Evolutionary conservation across 164 flowering plant genomes (phyloP).

Genomic region (Annona squamosa): DNA sequence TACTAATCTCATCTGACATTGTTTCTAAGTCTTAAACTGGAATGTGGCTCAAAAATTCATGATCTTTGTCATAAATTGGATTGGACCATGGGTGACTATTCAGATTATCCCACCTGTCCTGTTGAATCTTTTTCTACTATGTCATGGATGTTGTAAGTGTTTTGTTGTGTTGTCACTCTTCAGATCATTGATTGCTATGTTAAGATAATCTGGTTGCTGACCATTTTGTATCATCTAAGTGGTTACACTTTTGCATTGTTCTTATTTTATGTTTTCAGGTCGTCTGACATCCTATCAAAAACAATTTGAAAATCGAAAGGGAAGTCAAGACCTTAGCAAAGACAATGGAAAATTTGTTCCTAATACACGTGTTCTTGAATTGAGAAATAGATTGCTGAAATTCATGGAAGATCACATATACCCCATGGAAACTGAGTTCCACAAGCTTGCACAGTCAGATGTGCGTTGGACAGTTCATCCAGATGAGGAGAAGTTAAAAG

Average conservation of each 20-base stretch:
- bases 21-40: neutral
- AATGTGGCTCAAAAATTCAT: neutral
- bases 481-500: conserved; percentile 80
- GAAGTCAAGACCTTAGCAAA: conserved; percentile 16
- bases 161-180: neutral
- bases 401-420: conserved; percentile 84
- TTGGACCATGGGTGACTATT: neutral
- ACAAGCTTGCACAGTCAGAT: conserved; percentile 60
- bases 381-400: conserved; percentile 61
- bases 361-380: conserved; percentile 37
- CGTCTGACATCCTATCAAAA: conserved; percentile 15
- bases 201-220: neutral
- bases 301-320: conserved; percentile 17
- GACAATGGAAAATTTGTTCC: conserved; percentile 63
- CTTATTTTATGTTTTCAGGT: conserved; percentile 11
- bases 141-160: neutral
- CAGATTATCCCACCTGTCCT: neutral
- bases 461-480: conserved; percentile 92
- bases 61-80: neutral
- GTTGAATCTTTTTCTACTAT: neutral
- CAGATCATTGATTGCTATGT: neutral
- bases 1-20: neutral
- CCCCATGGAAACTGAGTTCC: conserved; percentile 78
- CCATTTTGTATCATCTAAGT: neutral
- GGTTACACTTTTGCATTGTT: too few species aligned